Evolutionary conservation across 2,329 filamentous ascomycete species (phyloP), one percentile per base, ranked within the genome.

Genomic region (Aspergillus amoenus): DNA sequence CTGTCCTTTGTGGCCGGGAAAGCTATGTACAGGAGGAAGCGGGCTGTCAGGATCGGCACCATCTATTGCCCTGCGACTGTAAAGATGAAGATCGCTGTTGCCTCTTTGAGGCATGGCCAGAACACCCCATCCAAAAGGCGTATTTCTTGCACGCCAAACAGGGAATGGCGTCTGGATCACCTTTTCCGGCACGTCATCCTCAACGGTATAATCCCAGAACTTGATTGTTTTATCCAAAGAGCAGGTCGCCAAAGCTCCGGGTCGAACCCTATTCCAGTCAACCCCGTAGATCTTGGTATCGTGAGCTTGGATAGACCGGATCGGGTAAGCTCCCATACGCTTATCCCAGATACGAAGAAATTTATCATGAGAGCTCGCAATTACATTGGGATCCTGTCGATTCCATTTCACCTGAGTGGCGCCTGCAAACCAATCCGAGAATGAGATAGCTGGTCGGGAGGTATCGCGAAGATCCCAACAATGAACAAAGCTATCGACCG

Each of bases 381-480:
- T 79, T 27, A 96, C 86, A 69, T 94, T 86, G n/a, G 88, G 82
- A 67, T 96, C 87, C 70, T 93, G 90, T 24, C 93, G 85, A 70
- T 93, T 96, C 82, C 91, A 97, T 75, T 97, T 97, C 62, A 97
- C 93, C 71, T 97, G 93, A 1, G 93, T 96, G 11, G 92, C 93
- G 42, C 93, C 93, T 30, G 92, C 91, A 70, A 92, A 91, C 90
- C 92, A 97, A 76, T 97, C 92, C 59, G 89, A 93, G 69, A 94
- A 96, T 0, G 88, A 91, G 55, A 93, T 80, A 9, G 85, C 89
- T 7, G 91, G 90, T 62, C 88, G 84, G 42, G 82, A 82, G 0
- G 91, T 88, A 50, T 84, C 82, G 37, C 93, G 85, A 45, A 97
- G 78, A 75, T 97, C 93, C 91, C 93, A 97, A 67, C 88, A 91